Evolutionary conservation across 1,284 basidiomycete species (phyloP).

Genomic region (Vanrija humicola): DNA sequence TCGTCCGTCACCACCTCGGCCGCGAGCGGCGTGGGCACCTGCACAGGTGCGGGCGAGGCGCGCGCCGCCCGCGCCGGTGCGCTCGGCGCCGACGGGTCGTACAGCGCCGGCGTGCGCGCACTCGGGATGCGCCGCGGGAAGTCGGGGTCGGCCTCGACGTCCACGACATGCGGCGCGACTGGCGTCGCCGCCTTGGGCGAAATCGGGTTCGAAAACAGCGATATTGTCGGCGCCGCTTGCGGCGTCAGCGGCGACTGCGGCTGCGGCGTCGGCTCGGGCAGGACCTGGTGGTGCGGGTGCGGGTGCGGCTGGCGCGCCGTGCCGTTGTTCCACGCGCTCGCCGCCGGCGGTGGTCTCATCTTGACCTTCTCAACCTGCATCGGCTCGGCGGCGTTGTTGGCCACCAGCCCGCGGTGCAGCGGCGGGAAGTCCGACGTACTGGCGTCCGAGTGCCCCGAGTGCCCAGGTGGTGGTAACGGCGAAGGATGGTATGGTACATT

Average conservation of each 20-base stretch:
- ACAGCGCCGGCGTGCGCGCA: constrained; percentile 23
- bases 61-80: background rate
- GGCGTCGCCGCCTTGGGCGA: constrained; percentile 1
- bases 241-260: background rate
- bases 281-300: constrained; percentile 1
- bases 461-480: constrained; percentile 18
- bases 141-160: constrained; percentile 27
- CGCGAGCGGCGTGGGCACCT: background rate
- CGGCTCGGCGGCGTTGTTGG: constrained; percentile 33
- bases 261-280: background rate
- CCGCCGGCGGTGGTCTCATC: constrained; percentile 7
- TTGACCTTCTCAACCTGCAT: constrained; percentile 44
- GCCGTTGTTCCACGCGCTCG: constrained; percentile 37
- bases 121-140: constrained; percentile 33
- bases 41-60: background rate
- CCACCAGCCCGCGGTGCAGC: constrained; percentile 16
- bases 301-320: background rate
- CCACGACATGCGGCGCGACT: background rate
- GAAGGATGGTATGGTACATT: constrained; percentile 45
- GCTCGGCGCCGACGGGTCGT: constrained; percentile 31
- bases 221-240: background rate
- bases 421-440: constrained; percentile 38
- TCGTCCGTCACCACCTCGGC: constrained; percentile 18
- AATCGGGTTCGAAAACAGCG: constrained; percentile 11
- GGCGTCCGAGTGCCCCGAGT: constrained; percentile 8